Conservation (phyloP, 352 stramenopile species). For the Nothophytophthora sp. region DNA sequence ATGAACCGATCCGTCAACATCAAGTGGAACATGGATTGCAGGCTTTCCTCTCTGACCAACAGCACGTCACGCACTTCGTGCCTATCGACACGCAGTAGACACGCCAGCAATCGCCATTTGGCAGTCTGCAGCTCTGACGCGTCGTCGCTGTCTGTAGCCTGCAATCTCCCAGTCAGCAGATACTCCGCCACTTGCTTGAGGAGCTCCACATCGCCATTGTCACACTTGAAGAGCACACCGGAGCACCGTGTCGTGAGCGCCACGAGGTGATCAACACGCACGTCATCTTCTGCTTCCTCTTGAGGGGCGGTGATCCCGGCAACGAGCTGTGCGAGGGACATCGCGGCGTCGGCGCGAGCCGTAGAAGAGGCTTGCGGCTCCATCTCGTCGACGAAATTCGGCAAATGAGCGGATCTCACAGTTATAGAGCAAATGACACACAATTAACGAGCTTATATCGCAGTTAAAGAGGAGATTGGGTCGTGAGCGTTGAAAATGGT, state of each 20-base stretch:
- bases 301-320: conserved; percentile 6
- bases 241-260: conserved; percentile 3
- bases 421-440: no score
- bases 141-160: conserved; percentile 19
- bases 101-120: conserved; percentile 28
- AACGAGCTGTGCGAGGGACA: conserved; percentile 21
- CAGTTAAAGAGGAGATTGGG: no score
- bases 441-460: no score
- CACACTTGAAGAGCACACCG: background rate
- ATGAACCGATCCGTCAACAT: conserved; percentile 34
- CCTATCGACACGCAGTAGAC: conserved; percentile 1
- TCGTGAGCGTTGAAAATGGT: no score
- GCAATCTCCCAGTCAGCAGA: conserved; percentile 14
- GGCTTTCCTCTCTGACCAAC: conserved; percentile 7
- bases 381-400: background rate
- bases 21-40: conserved; percentile 21
- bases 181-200: conserved; percentile 20
- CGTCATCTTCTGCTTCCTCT: conserved; percentile 7
- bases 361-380: background rate
- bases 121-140: conserved; percentile 21
- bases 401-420: no score
- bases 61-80: conserved; percentile 1
- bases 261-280: conserved; percentile 8
- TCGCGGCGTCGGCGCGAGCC: no score
- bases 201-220: conserved; percentile 10